Base-by-base conservation (phyloP, 2,329 filamentous ascomycete species). In the Xylariaceae sp. region DNA sequence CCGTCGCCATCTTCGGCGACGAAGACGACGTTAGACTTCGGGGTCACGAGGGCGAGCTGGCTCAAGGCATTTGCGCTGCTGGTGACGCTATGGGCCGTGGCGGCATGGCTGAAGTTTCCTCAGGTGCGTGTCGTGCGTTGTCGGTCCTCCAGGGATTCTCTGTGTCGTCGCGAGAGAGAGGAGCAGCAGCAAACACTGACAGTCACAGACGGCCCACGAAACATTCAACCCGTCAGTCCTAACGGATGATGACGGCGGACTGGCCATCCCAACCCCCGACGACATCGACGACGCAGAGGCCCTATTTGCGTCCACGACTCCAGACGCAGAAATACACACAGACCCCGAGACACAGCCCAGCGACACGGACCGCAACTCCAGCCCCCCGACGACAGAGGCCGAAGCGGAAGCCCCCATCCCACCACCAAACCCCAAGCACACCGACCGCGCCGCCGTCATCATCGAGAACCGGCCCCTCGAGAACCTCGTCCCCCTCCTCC, bases 401-500 rank as follows among this genome's bases (percentile, higher is more conserved):
- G n/a, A n/a, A n/a, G n/a, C n/a, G n/a, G n/a, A n/a, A n/a, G n/a
- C n/a, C n/a, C n/a, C n/a, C n/a, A n/a, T n/a, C n/a, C n/a, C n/a
- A n/a, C n/a, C n/a, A n/a, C n/a, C n/a, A n/a, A n/a, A n/a, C n/a
- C n/a, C n/a, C 11, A 51, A 49, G 31, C 42, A 53, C 26, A 45
- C 42, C 6, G 52, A 53, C 34, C 43, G 50, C 3, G 64, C 56
- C 4, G 65, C 65, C 0, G 56, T 64, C 7, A 66, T 67, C 15
- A 55, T 66, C 28, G 64, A 67, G 42, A 60, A 61, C n/a, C 48
- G 55, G 37, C 62, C 61, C 15, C 50, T 61, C 9, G 40, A 53
- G 11, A 60, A 59, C 19, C 53, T 68, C 11, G 48, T 67, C 22
- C 64, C 65, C 8, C 48, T 67, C n/a, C 57, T 68, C 30, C 50